Base-by-base conservation (phyloP, 2,329 filamentous ascomycete species). In the Curvularia spicifera region DNA sequence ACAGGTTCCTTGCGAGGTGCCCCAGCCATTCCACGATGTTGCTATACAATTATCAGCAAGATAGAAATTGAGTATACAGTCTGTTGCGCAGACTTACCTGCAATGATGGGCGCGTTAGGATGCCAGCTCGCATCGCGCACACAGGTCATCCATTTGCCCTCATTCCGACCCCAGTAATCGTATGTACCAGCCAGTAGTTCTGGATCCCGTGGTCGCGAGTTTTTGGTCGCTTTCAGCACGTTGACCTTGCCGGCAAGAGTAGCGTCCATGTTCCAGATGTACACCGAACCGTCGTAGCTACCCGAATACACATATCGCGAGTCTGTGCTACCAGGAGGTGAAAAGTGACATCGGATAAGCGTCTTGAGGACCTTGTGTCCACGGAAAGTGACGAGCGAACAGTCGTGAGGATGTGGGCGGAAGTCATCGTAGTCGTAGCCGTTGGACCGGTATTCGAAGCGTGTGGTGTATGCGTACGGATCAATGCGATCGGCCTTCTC, bases 281-380 rank as follows among this genome's bases (percentile, higher is more conserved):
- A 94, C 0, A 97, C 90, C 58, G 90, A 90, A 48, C 95, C 95
- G 66, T 97, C 92, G 63, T 91, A 87, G 68, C 91, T 96, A 22
- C 95, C 95, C 20, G 89, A 91, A 78, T 97, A 98, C 22, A 99
- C 93, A 72, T 97, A 98, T 68, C 92, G 85, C 8, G 91, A 93
- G 73, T 97, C 91, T 1, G 92, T 94, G 71, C 91, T 93, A 10
- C 85, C 87, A 0, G 91, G 87, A 0, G 95, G 95, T 31, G 91
- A 95, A 78, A 99, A 99, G 78, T 98, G 94, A 71, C 95, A 98
- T 60, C 95, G 85, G 66, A 98, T 97, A 40, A 98, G 82, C 0
- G 95, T 98, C 70, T 91, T 89, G 60, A 96, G 84, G 12, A 99
- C 92, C 61, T 85, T 86, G 78, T 99, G 95, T 9, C 94, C 94